Evolutionary conservation across 371 early-diverging fungal species (phyloP).

Genomic region (Mortierella sp.): DNA sequence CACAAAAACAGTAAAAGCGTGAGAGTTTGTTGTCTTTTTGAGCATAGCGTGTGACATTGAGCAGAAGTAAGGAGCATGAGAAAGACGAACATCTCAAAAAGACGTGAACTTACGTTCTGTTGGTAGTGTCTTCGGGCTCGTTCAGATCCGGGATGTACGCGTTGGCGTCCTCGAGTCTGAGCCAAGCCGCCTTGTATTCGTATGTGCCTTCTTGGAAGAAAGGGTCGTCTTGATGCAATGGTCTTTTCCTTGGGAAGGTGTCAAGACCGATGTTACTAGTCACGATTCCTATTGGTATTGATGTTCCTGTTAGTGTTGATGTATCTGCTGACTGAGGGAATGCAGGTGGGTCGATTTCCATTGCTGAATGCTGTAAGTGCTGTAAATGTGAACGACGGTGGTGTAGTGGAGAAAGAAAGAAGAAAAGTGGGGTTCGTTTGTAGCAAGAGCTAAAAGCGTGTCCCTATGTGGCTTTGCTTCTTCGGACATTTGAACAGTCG

Average conservation of each 20-base stretch:
- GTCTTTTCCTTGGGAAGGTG: constrained; percentile 27
- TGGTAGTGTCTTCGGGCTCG: not conserved
- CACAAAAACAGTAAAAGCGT: not conserved
- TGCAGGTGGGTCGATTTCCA: constrained; percentile 36
- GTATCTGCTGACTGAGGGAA: not conserved
- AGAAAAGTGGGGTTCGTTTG: not conserved
- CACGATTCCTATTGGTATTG: not conserved
- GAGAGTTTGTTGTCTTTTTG: not conserved
- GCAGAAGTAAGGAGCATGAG: not conserved
- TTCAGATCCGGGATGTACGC: constrained; percentile 36
- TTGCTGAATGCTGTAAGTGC: not conserved
- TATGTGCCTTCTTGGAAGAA: constrained; percentile 71
- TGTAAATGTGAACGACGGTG: not conserved
- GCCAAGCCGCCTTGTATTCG: constrained; percentile 67
- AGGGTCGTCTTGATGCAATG: constrained; percentile 56
- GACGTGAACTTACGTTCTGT: not conserved
- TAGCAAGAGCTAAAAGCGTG: not conserved
- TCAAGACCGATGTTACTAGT: not conserved
- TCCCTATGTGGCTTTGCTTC: constrained; percentile 16
- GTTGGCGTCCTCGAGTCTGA: constrained; percentile 46
- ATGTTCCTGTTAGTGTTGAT: constrained; percentile 2
- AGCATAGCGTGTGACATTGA: not conserved
- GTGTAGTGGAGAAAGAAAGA: not conserved
- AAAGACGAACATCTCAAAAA: not conserved
- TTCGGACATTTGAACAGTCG: constrained; percentile 5